These are phyloP conservation scores for Ceratocystis huliohia DNA, from an alignment of 2,329 filamentous ascomycete genomes.

Conservation along the genomic window DNA sequence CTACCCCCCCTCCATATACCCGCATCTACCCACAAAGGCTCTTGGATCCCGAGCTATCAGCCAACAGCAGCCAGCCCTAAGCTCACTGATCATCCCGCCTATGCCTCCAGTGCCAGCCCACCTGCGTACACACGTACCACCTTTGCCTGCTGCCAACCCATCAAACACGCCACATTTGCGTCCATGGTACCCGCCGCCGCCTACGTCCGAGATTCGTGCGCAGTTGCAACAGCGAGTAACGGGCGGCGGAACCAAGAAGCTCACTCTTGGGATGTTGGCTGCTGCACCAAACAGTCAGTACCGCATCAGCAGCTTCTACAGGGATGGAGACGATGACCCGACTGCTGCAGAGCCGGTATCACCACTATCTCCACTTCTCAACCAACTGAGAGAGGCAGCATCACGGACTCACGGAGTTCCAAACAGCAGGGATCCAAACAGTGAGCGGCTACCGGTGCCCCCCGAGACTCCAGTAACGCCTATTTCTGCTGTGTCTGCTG, in stretches of 20 bases:
- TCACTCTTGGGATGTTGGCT: constrained; percentile 18
- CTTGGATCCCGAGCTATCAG: constrained; percentile 15
- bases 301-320: constrained; percentile 15
- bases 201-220: constrained; percentile 12
- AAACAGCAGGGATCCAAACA: not conserved
- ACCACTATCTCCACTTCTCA: constrained; percentile 24
- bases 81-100: constrained; percentile 16
- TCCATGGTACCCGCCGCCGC: constrained; percentile 23
- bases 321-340: not conserved
- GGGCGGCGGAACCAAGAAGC: constrained; percentile 9
- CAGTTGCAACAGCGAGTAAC: not conserved
- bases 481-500: constrained; percentile 20
- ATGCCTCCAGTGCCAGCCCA: constrained; percentile 16
- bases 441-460: constrained; percentile 16
- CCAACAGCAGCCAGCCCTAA: not conserved
- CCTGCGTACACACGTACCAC: constrained; percentile 6
- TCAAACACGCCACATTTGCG: not conserved
- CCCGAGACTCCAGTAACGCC: constrained; percentile 21
- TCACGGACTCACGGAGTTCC: not conserved
- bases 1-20: not conserved
- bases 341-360: constrained; percentile 22
- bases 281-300: constrained; percentile 10
- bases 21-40: constrained; percentile 2
- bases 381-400: constrained; percentile 18
- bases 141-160: not conserved